phyloP scores from a whole-genome alignment of 176 grass and related monocot species.

The Oryza punctata region DNA sequence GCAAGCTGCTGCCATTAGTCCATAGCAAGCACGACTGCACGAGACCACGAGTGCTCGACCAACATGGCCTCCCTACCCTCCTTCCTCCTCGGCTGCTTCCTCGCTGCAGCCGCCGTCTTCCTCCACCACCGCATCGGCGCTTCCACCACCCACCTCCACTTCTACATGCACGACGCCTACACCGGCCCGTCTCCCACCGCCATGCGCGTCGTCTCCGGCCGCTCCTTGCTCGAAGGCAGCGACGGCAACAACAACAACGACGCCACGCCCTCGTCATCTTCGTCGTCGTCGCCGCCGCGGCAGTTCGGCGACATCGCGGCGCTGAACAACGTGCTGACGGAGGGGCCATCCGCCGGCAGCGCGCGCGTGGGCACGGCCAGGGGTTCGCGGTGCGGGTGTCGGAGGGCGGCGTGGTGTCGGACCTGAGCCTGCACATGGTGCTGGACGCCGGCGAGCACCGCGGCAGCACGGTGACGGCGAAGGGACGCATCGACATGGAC shows the following conservation, averaged over 20 bases:
- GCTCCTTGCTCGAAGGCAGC: neutral
- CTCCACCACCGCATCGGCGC: neutral
- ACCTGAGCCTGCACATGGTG: conserved; percentile 50
- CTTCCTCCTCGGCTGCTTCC: neutral
- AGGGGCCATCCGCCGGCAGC: neutral
- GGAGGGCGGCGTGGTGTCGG: conserved; percentile 46
- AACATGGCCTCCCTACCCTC: conserved; percentile 20
- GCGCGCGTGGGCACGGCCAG: conserved; percentile 36
- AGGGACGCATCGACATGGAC: conserved; percentile 51
- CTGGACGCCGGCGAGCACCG: conserved; percentile 48
- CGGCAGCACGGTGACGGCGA: conserved; percentile 47
- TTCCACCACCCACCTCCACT: conserved; percentile 37
- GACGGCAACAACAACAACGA: neutral
- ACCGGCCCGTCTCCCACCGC: too few relatives aligned
- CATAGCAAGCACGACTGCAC: too few relatives aligned
- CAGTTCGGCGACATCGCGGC: conserved; percentile 46
- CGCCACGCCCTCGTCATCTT: neutral
- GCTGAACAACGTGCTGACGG: conserved; percentile 47
- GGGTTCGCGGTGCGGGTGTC: conserved; percentile 37
- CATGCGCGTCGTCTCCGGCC: too few relatives aligned
- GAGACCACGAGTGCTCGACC: too few relatives aligned
- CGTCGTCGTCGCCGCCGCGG: neutral
- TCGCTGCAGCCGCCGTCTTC: neutral
- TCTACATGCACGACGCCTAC: conserved; percentile 62
- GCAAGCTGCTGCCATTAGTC: neutral